These are phyloP conservation scores for Boletus patriciae DNA, from an alignment of 768 basidiomycete genomes.

Conservation along the genomic window DNA sequence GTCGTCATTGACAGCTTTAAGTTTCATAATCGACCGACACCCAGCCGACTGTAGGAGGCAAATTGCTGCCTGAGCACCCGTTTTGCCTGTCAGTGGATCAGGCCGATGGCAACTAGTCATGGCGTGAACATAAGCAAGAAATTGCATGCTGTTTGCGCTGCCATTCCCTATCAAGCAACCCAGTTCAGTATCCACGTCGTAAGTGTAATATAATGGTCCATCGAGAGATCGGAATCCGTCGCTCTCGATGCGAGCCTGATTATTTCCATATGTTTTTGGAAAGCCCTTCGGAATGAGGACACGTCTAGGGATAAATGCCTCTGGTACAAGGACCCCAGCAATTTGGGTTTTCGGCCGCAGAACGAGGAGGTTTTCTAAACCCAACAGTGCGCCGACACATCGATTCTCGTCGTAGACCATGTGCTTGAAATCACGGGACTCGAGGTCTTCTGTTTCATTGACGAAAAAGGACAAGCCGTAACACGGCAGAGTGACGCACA, in stretches of 20 bases:
- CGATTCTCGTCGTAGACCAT: slow-evolving; percentile 42
- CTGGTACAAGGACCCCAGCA: background rate
- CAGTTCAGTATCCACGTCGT: background rate
- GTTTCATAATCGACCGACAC: slow-evolving; percentile 39
- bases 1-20: slow-evolving; percentile 3
- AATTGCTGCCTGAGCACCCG: background rate
- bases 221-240: background rate
- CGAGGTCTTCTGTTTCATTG: slow-evolving; percentile 26
- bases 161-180: background rate
- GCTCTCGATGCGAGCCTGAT: background rate
- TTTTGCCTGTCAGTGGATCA: too few species aligned
- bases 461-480: slow-evolving; percentile 43
- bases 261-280: background rate
- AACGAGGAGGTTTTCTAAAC: slow-evolving; percentile 38
- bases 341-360: background rate
- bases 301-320: background rate
- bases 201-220: background rate
- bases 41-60: background rate
- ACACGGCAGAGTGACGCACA: slow-evolving; percentile 31
- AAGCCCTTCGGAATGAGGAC: background rate
- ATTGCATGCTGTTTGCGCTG: background rate
- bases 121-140: background rate
- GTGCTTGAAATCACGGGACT: slow-evolving; percentile 38
- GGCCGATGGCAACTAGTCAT: background rate
- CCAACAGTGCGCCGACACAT: slow-evolving; percentile 41